Evolutionary conservation across 768 basidiomycete species (phyloP).

Genomic region (Boletus bicolor): DNA sequence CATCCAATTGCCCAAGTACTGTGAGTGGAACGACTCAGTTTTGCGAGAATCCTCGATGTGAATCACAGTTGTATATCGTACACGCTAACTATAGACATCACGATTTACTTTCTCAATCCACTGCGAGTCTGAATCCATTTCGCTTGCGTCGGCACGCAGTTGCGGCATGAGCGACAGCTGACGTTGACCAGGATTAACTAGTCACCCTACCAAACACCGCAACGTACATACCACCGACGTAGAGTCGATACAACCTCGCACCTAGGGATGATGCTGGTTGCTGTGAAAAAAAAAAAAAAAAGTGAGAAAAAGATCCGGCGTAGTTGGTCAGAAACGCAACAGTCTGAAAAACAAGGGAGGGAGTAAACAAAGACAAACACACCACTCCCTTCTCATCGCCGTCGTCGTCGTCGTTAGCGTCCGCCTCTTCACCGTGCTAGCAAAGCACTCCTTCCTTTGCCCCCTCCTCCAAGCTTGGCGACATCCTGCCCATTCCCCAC

Average conservation of each 20-base stretch:
- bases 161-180: too few species aligned
- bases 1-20: background rate
- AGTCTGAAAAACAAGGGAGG: slow-evolving; percentile 6
- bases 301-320: background rate
- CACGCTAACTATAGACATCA: background rate
- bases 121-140: background rate
- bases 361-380: slow-evolving; percentile 27
- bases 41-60: background rate
- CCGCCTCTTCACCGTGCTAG: slow-evolving; percentile 9
- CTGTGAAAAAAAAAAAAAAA: background rate
- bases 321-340: slow-evolving; percentile 5
- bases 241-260: background rate
- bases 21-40: background rate
- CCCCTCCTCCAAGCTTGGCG: background rate
- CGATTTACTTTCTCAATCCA: background rate
- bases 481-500: background rate
- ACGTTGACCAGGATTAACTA: background rate
- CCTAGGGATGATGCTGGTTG: background rate
- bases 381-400: slow-evolving; percentile 19
- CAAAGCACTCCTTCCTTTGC: slow-evolving; percentile 1
- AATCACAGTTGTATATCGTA: background rate
- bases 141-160: too few species aligned
- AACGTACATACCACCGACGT: background rate
- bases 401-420: slow-evolving; percentile 37
- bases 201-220: background rate